phyloP scores from a whole-genome alignment of 106 monocot species.

The Dendrobium huoshanense region DNA sequence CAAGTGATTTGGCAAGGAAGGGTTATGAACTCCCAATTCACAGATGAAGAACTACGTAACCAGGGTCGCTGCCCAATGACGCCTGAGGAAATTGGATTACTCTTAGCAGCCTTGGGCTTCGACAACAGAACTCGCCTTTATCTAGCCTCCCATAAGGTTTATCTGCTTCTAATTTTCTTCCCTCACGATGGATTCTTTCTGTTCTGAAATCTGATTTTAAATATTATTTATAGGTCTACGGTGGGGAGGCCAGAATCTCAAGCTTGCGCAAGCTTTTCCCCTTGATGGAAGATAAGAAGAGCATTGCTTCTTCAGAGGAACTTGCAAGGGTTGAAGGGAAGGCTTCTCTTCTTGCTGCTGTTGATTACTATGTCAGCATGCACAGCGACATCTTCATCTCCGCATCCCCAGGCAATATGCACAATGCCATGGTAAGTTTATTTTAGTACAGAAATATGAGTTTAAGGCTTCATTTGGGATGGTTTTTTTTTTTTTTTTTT shows the following conservation, averaged over 20 bases:
- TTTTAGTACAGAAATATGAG: no score
- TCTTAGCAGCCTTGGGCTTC: constrained; percentile 84
- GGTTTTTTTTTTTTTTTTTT: no score
- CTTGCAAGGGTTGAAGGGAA: constrained; percentile 75
- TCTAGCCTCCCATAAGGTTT: constrained; percentile 95
- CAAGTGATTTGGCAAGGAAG: constrained; percentile 96
- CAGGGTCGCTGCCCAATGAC: constrained; percentile 86
- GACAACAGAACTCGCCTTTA: constrained; percentile 75
- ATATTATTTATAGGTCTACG: constrained; percentile 46
- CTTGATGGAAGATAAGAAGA: constrained; percentile 93
- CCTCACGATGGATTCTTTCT: not conserved
- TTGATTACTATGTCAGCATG: constrained; percentile 94
- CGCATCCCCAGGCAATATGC: constrained; percentile 96
- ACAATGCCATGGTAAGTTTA: constrained; percentile 70
- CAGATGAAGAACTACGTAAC: constrained; percentile 77
- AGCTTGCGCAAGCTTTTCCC: constrained; percentile 82
- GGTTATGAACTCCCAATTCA: constrained; percentile 84
- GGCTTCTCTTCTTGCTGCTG: constrained; percentile 88
- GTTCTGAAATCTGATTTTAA: not conserved
- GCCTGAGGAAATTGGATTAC: constrained; percentile 87
- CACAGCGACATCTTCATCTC: constrained; percentile 88
- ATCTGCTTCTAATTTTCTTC: not conserved
- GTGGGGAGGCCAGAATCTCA: constrained; percentile 82
- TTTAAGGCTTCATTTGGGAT: no score
- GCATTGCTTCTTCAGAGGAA: constrained; percentile 65